Percentiles rank a stretch among this genome's conserved stretches.
Conservation (phyloP, 2,329 filamentous ascomycete species). For the Stachybotrys chlorohalonatus region DNA sequence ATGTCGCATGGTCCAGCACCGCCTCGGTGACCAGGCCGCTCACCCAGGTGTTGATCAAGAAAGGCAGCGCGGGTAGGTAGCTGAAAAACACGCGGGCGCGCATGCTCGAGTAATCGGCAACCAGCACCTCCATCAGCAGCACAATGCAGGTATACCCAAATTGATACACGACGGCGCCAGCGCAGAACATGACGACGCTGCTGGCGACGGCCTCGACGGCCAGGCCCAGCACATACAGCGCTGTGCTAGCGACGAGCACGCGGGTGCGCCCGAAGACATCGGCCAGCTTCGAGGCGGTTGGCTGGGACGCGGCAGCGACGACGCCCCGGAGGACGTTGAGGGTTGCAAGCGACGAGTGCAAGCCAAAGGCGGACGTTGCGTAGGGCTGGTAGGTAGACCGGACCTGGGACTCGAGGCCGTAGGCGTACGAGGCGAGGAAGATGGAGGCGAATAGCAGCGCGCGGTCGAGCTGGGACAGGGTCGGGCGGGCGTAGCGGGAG, state of each 20-base stretch:
- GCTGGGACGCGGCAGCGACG: constrained; percentile 49
- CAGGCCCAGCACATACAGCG: constrained; percentile 47
- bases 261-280: constrained; percentile 56
- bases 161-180: constrained; percentile 46
- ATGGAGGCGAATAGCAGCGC: constrained; percentile 44
- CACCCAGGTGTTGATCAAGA: constrained; percentile 55
- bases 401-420: constrained; percentile 45
- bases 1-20: constrained; percentile 39
- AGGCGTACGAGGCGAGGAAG: constrained; percentile 52
- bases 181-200: constrained; percentile 39
- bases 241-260: constrained; percentile 42
- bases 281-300: constrained; percentile 51
- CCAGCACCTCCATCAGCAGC: constrained; percentile 49
- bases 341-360: constrained; percentile 49
- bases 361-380: constrained; percentile 40
- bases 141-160: constrained; percentile 50
- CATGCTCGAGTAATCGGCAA: constrained; percentile 52
- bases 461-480: constrained; percentile 25
- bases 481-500: constrained; percentile 1
- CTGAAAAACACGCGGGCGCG: constrained; percentile 52
- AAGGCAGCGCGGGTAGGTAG: constrained; percentile 50
- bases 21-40: constrained; percentile 46
- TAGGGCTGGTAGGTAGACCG: constrained; percentile 44
- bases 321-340: constrained; percentile 50
- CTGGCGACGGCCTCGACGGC: constrained; percentile 42